Evolutionary conservation across 495 filamentous ascomycete genomes (phyloP), one percentile per base, ranked within the genome.

Genomic region (Daldinia decipiens): DNA sequence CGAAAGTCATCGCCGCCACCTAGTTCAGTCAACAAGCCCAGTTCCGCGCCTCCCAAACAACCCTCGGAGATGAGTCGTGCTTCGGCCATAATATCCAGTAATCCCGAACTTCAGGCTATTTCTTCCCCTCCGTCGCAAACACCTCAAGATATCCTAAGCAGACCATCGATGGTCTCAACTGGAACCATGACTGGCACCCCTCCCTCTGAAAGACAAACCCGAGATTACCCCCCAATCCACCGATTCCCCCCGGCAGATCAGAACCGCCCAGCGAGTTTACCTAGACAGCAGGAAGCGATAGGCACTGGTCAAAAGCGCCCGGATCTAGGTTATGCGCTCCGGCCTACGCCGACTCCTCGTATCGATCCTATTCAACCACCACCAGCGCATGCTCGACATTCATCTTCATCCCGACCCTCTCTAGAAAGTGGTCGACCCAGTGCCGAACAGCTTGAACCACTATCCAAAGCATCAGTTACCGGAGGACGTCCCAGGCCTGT

Each of bases 101-200:
- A 81, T 43, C 85, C 85, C 24, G 84, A 84, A 70, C 79, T 85
- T 5, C 82, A 83, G 75, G 83, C 81, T 4, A 84, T 85, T 57
- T 80, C 84, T 26, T 81, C 84, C 6, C 77, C 81, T 56, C 67
- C 80, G 11, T 73, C 80, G n/a, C 83, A 85, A 36, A 77, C 86
- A 29, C 86, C 89, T 66, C 86, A 90, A 69, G 84, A 89, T 3
- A 82, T 83, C 24, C 86, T 90, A 36, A 84, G 83, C 68, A 85
- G 83, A 59, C 89, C 90, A 5, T 64, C 74, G 5, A 97, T 95
- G 90, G 89, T 97, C n/a, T 98, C 95, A 3, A 95, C 90, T 12
- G 95, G 94, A 34, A 97, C 93, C 2, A 97, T 96, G 92, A 97
- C 95, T 27, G 91, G 90, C 26, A 91, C 88, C 19, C 83, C 92